Base-by-base conservation (phyloP, 805 yeast species). In the Kockiozyma suomiensis region DNA sequence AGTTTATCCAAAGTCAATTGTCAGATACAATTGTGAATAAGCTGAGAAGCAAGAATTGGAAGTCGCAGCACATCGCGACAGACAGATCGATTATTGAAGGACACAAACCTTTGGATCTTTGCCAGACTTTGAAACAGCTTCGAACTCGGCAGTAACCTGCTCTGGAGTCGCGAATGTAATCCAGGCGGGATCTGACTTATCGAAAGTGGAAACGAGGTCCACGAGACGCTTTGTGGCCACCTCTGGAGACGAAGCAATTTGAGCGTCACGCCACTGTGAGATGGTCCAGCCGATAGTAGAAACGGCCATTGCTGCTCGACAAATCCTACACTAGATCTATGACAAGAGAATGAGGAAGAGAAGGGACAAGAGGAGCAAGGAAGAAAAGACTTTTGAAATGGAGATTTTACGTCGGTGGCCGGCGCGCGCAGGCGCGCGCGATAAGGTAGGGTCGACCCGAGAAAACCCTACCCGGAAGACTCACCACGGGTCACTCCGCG, bases 101-200 rank as follows among this genome's bases (percentile, higher is more conserved):
- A 28, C 5, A 13, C 50, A n/a, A 13, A 50, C 64, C 50, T 64
- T 68, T 82, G 86, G 70, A 83, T 72, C 61, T 40, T 53, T 21
- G 81, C 75, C 69, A 81, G 82, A 15, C 50, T 49, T 81, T 70
- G 86, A 90, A 47, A 92, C 76, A 40, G 85, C 82, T 51, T 80
- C 79, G 91, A 96, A 90, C 74, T 93, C 98, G 66, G 85, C 87
- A 41, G 71, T 68, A 52, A 93, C 74, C 66, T 82, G 82, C n/a
- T 83, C 86, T 30, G 75, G 74, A 2, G 88, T 70, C 1, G 88
- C 87, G 23, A 90, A 72, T 3, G 96, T 84, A 69, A 93, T 92
- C 98, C 98, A 94, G 2, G 97, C 97, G 10, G 96, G 90, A 69
- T 90, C 96, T 12, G 58, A 38, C 37, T 54, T 50, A 41, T 75